Evolutionary conservation across 306 rosid genomes (phyloP).

Genomic region (Crataegus laevigata): DNA sequence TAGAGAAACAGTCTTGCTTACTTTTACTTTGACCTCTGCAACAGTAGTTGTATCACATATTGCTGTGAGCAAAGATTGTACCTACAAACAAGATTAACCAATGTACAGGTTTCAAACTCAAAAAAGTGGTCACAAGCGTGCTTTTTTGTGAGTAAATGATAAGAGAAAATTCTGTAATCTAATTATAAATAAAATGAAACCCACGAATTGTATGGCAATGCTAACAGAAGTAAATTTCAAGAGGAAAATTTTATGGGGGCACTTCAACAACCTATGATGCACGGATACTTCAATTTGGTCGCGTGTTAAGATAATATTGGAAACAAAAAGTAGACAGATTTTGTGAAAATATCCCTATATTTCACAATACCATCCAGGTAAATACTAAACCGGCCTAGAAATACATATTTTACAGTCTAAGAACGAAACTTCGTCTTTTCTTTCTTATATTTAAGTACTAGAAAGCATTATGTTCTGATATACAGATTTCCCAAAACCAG

Average conservation of each 20-base stretch:
- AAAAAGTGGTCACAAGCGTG: neutral
- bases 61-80: constrained; percentile 55
- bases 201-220: neutral
- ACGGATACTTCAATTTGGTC: no score
- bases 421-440: neutral
- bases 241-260: neutral
- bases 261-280: neutral
- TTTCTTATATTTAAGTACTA: neutral
- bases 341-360: neutral
- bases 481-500: neutral
- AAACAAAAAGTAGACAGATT: neutral
- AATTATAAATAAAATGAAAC: neutral
- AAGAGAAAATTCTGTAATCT: neutral
- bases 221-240: neutral
- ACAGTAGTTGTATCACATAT: constrained; percentile 69
- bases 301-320: neutral
- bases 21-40: constrained; percentile 64
- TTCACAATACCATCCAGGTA: neutral
- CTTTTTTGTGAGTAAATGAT: neutral
- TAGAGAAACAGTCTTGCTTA: constrained; percentile 21
- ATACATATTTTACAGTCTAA: neutral
- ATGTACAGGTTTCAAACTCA: constrained; percentile 1
- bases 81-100: constrained; percentile 42
- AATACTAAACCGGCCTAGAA: neutral
- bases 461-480: neutral